Evolutionary conservation across 192 early-diverging fungal species (phyloP), one percentile per base, ranked within the genome.

Genomic region (Thoreauomyces humboldtii): DNA sequence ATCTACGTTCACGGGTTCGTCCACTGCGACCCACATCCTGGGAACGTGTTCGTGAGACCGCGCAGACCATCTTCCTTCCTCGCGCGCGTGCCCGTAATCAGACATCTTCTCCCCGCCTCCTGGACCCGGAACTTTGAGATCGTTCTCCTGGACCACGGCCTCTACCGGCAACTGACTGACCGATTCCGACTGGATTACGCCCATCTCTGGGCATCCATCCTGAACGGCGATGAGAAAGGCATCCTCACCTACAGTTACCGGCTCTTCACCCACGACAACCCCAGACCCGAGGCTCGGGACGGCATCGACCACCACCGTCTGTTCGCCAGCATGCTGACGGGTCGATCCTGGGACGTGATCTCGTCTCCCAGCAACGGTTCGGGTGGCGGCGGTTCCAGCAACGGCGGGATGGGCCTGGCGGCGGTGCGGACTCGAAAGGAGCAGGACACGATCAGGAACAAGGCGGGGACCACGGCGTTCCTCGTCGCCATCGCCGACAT

Each of bases 1-100:
- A 92, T 94, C 9, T 95, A 89, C 68, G 75, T 88, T 11, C 83
- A 92, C 53, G 90, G 64, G 2, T 74, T 82, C 64, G 66, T 82
- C 12, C 95, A 97, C 73, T 94, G 92, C 67, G 95, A 97, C 71
- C 93, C 93, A 29, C 95, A 98, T 71, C 94, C 66, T 14, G 94
- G 94, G 7, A 96, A 96, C 74, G 0, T 87, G 75, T 7, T 81
- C 75, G 41, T 75, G 76, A 63, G 73, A 7, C 65, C 73, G 12
- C 42, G 60, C 4, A n/a, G n/a, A n/a, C 37, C 61, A 22, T 37
- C 51, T 28, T 34, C 63, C 22, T 57, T 64, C 27, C 37, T 66
- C 34, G 70, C 58, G 15, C 38, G 50, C 24, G 58, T 76, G 29
- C 70, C 69, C 28, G n/a, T 68, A 28, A 33, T 74, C 55, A n/a